These are phyloP conservation scores for Metschnikowia bowlesiae DNA, from an alignment of 805 yeast species.

Conservation along the genomic window DNA sequence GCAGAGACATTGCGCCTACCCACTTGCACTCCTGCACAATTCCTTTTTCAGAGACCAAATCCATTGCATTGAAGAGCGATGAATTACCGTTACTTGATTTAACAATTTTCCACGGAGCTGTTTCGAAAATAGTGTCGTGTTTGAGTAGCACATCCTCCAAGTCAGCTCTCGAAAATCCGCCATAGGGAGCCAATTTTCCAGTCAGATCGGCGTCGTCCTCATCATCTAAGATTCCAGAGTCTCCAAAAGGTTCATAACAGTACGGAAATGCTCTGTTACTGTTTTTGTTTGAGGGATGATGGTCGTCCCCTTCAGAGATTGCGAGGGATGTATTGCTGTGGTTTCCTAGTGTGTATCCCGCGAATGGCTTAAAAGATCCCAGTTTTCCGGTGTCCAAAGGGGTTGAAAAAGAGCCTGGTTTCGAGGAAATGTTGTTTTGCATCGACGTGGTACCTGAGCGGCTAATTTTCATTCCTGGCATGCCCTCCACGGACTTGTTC, in stretches of 20 bases:
- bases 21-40: slow-evolving; percentile 46
- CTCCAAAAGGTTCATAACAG: slow-evolving; percentile 13
- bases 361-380: slow-evolving; percentile 8
- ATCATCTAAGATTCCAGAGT: slow-evolving; percentile 7
- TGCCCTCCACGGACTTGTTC: slow-evolving; percentile 31
- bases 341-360: slow-evolving; percentile 19
- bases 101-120: slow-evolving; percentile 71
- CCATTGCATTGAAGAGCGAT: slow-evolving; percentile 80
- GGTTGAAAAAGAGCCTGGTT: slow-evolving; percentile 8
- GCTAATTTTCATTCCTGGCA: slow-evolving; percentile 34
- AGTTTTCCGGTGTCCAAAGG: slow-evolving; percentile 4
- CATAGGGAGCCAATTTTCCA: slow-evolving; percentile 54
- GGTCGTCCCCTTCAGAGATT: slow-evolving; percentile 29
- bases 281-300: slow-evolving; percentile 2
- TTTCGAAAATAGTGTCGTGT: slow-evolving; percentile 45
- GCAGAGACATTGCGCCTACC: slow-evolving; percentile 93
- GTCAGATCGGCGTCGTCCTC: slow-evolving; percentile 14
- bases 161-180: slow-evolving; percentile 68
- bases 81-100: slow-evolving; percentile 78
- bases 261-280: slow-evolving; percentile 3
- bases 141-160: slow-evolving; percentile 42
- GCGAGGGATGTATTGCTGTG: slow-evolving; percentile 28
- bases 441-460: slow-evolving; percentile 19
- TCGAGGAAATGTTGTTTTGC: slow-evolving; percentile 15
- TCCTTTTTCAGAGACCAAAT: slow-evolving; percentile 43